phyloP scores from a whole-genome alignment of 495 filamentous ascomycete species.

The Talaromyces borbonicus region DNA sequence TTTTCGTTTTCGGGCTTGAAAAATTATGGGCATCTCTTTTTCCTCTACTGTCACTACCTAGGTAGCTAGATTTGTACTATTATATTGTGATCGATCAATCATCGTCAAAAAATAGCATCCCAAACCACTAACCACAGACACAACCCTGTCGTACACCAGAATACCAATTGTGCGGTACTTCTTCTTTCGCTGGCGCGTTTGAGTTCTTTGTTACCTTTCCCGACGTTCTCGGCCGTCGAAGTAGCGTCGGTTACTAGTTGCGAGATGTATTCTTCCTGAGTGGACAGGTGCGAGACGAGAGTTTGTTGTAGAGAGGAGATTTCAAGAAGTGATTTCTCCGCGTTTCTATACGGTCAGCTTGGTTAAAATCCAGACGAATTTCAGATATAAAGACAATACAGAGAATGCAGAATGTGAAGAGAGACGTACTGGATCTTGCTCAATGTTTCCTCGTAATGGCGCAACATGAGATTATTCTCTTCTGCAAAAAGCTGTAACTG shows the following conservation, averaged over 20 bases:
- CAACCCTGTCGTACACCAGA: slow-evolving; percentile 74
- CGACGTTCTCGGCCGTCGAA: slow-evolving; percentile 73
- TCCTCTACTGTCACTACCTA: not conserved
- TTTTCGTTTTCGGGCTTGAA: not conserved
- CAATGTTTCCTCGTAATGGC: slow-evolving; percentile 81
- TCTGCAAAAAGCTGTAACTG: slow-evolving; percentile 88
- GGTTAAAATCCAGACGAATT: too few relatives aligned
- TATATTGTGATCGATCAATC: too few relatives aligned
- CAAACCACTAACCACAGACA: slow-evolving; percentile 80
- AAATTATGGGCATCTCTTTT: too few relatives aligned
- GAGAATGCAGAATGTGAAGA: not conserved
- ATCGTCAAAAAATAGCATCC: slow-evolving; percentile 82
- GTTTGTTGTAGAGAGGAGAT: slow-evolving; percentile 88
- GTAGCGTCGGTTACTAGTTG: slow-evolving; percentile 80
- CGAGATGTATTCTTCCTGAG: slow-evolving; percentile 78
- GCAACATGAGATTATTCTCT: slow-evolving; percentile 87
- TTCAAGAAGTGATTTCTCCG: slow-evolving; percentile 83
- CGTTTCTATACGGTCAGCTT: slow-evolving; percentile 47
- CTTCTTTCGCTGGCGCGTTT: slow-evolving; percentile 71
- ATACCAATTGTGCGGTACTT: slow-evolving; percentile 81
- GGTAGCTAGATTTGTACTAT: not conserved
- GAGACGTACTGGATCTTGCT: slow-evolving; percentile 77
- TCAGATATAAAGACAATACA: too few relatives aligned
- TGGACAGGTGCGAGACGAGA: slow-evolving; percentile 71
- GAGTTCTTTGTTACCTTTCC: slow-evolving; percentile 81